phyloP scores from a whole-genome alignment of 768 basidiomycete species.

The Nevesoporus exiguus region DNA sequence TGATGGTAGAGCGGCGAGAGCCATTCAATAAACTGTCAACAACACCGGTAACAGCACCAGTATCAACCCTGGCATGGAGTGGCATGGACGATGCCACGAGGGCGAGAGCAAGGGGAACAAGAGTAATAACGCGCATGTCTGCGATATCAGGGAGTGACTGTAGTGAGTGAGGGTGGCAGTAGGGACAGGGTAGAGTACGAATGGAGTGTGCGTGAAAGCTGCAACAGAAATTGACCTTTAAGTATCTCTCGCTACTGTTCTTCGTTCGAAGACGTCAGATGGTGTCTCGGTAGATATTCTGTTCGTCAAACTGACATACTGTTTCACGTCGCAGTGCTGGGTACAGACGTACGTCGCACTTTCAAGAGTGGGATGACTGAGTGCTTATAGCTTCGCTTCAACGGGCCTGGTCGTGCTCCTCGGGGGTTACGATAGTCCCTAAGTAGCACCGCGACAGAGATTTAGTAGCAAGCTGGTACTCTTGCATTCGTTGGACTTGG shows the following conservation, averaged over 20 bases:
- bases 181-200: background rate
- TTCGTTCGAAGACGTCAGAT: background rate
- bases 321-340: background rate
- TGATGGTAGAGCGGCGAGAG: too few species aligned
- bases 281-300: background rate
- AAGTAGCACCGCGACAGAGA: too few species aligned
- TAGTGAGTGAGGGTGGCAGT: background rate
- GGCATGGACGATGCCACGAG: slow-evolving; percentile 9
- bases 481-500: too few species aligned
- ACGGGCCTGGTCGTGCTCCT: too few species aligned
- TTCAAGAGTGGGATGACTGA: background rate
- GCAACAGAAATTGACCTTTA: background rate
- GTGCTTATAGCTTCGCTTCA: too few species aligned
- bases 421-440: too few species aligned
- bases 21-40: too few species aligned
- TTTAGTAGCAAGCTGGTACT: too few species aligned
- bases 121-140: slow-evolving; percentile 10
- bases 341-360: background rate
- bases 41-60: too few species aligned
- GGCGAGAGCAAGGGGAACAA: slow-evolving; percentile 9
- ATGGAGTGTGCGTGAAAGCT: background rate
- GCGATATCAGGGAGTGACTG: background rate
- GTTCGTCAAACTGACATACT: background rate
- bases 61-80: too few species aligned
- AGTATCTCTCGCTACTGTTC: background rate